Evolutionary conservation across 345 rosid genomes (phyloP).

Genomic region (Sonneratia alba): DNA sequence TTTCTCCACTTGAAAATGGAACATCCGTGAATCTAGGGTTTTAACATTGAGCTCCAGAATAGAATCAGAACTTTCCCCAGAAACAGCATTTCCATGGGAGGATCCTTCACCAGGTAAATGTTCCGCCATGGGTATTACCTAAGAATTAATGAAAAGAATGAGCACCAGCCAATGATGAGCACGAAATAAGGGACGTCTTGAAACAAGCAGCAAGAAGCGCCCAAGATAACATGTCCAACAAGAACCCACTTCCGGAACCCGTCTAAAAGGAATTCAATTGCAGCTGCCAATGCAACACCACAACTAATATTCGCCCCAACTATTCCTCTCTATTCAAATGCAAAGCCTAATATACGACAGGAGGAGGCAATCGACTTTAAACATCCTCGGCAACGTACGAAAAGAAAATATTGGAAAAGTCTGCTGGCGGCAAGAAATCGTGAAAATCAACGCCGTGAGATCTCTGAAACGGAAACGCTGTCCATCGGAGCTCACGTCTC

Average conservation of each 20-base stretch:
- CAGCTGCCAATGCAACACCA: background rate
- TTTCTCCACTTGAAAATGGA: constrained; percentile 54
- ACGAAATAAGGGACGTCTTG: background rate
- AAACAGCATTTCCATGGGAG: constrained; percentile 34
- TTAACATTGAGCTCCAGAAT: constrained; percentile 66
- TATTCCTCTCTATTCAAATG: background rate
- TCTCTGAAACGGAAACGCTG: background rate
- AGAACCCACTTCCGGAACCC: background rate
- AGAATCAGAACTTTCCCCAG: constrained; percentile 47
- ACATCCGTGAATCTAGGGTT: constrained; percentile 73
- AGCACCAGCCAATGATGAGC: background rate
- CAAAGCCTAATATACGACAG: background rate
- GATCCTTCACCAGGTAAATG: constrained; percentile 40
- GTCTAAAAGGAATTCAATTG: background rate
- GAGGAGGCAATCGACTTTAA: background rate
- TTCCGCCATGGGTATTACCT: constrained; percentile 43
- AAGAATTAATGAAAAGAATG: background rate
- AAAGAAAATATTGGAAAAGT: background rate
- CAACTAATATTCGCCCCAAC: background rate
- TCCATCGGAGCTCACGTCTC: background rate
- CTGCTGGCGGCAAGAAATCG: background rate
- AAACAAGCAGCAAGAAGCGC: background rate
- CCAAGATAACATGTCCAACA: background rate
- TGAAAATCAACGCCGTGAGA: background rate
- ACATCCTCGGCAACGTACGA: background rate